A percentile compares a stretch with the other conserved stretches of the same genome.
Conservation (phyloP, 148 eudicot species). For the Rhododendron simsii region DNA sequence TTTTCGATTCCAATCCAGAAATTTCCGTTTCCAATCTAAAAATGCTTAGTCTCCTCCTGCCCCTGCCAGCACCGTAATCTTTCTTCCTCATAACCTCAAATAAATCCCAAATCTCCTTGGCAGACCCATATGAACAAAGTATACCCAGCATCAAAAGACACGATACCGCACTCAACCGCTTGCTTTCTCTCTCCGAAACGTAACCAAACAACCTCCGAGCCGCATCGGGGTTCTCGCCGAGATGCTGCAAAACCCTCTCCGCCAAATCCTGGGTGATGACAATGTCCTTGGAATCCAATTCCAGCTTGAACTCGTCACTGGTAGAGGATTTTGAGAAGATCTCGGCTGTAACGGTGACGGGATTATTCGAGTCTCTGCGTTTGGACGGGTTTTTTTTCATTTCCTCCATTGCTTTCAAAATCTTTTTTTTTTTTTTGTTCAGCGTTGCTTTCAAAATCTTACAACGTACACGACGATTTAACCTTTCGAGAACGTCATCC, state of each 20-base stretch:
- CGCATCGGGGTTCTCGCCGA: constrained; percentile 23
- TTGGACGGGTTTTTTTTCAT: not conserved
- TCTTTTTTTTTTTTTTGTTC: too few relatives aligned
- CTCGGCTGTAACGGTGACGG: constrained; percentile 14
- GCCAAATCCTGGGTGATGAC: constrained; percentile 19
- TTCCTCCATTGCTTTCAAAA: too few relatives aligned
- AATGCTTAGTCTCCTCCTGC: too few relatives aligned
- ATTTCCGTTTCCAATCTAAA: too few relatives aligned
- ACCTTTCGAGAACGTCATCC: constrained; percentile 56
- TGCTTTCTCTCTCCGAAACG: constrained; percentile 37
- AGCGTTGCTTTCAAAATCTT: too few relatives aligned
- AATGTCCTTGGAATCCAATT: constrained; percentile 44
- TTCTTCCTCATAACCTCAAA: constrained; percentile 52
- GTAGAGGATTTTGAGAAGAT: constrained; percentile 38
- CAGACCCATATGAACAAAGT: constrained; percentile 48
- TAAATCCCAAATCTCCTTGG: constrained; percentile 63
- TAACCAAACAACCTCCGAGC: constrained; percentile 51
- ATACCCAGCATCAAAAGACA: constrained; percentile 66
- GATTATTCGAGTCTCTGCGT: constrained; percentile 17
- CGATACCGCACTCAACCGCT: constrained; percentile 48
- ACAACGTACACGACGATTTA: constrained; percentile 2
- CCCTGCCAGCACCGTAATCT: constrained; percentile 47
- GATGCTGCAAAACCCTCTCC: constrained; percentile 28
- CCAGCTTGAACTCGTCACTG: constrained; percentile 38
- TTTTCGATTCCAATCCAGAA: not conserved